phyloP scores from a whole-genome alignment of 225 moss, liverwort and hornwort genomes.

The Lunularia cruciata region DNA sequence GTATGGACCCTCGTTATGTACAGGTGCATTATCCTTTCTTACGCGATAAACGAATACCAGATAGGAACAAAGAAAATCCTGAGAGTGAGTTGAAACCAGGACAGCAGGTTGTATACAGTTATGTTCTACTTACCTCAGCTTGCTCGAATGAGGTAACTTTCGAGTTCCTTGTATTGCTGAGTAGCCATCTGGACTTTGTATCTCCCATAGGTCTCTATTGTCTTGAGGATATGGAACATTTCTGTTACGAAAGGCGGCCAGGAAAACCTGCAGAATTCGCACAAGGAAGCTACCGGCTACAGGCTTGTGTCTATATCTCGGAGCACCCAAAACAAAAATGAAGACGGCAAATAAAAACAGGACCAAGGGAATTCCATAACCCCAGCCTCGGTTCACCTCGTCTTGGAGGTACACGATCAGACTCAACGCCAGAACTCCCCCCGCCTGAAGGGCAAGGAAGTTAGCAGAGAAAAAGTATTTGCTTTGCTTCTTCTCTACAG shows the following conservation, averaged over 20 bases:
- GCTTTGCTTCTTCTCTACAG: neutral
- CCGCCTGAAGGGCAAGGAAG: neutral
- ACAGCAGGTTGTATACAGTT: no score
- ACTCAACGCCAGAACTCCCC: neutral
- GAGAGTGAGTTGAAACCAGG: no score
- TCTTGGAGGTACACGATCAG: constrained; percentile 11
- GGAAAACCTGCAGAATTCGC: constrained; percentile 13
- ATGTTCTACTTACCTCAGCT: constrained; percentile 13
- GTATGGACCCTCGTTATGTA: no score
- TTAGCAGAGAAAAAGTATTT: neutral
- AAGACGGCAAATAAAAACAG: neutral
- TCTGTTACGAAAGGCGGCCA: constrained; percentile 18
- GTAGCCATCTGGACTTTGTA: constrained; percentile 1
- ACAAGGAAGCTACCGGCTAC: constrained; percentile 13
- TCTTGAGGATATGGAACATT: neutral
- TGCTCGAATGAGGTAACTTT: constrained; percentile 9
- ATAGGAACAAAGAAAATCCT: no score
- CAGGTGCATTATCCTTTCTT: no score
- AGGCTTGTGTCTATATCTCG: constrained; percentile 7
- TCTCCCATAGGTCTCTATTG: constrained; percentile 8
- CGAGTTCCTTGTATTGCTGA: neutral
- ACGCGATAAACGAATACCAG: no score
- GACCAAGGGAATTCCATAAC: neutral
- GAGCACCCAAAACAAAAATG: constrained; percentile 5
- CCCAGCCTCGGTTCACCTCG: neutral